Percentiles rank a stretch among this genome's conserved stretches.
Evolutionary conservation across 768 basidiomycete species (phyloP).

Genomic region (Pleurotus citrinopileatus): DNA sequence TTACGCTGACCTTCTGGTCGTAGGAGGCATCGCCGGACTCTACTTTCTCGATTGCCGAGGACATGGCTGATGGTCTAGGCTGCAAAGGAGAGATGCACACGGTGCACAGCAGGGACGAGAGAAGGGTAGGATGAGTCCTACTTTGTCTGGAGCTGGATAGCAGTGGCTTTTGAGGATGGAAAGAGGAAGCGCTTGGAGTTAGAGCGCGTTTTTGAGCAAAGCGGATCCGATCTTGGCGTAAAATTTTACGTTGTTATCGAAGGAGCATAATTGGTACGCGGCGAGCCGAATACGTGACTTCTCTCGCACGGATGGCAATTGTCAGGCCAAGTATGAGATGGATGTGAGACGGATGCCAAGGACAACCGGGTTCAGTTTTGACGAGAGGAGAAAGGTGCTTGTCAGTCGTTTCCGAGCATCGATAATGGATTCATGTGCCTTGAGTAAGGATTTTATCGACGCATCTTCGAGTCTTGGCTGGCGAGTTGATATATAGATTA

Average conservation of each 20-base stretch:
- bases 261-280: neutral
- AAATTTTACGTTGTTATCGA: neutral
- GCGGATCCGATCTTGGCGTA: neutral
- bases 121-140: neutral
- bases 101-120: slow-evolving; percentile 4
- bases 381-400: too few relatives aligned
- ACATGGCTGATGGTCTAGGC: neutral
- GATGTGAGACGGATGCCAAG: slow-evolving; percentile 1
- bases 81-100: neutral
- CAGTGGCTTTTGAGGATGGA: slow-evolving; percentile 5
- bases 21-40: slow-evolving; percentile 3
- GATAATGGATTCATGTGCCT: too few relatives aligned
- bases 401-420: too few relatives aligned
- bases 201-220: slow-evolving; percentile 5
- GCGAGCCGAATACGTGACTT: slow-evolving; percentile 1
- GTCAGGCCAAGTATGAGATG: neutral
- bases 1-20: neutral
- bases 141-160: neutral
- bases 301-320: neutral
- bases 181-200: neutral
- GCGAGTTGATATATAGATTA: too few relatives aligned
- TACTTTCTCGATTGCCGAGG: slow-evolving; percentile 8
- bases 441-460: too few relatives aligned
- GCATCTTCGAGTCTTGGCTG: too few relatives aligned
- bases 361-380: neutral